Base-by-base conservation (phyloP, 345 rosid species). In the Raphanus sativus region DNA sequence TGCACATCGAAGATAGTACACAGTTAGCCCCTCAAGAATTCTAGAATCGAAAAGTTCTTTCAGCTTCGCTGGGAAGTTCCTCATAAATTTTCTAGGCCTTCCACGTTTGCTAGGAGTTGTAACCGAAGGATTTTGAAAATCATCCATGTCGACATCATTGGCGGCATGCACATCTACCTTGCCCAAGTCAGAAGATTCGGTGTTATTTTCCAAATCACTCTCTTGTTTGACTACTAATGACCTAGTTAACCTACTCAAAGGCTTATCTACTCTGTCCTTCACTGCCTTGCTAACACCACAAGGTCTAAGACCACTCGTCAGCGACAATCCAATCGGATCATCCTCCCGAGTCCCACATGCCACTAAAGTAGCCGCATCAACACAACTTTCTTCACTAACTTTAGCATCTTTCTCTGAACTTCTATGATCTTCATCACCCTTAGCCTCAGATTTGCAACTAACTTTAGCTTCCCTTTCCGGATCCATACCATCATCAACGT, bases 41-140 rank as follows among this genome's bases (percentile, higher is more conserved):
- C 98, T 90, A 1, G 88, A 82, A 74, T 85, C 89, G 4, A 94
- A 83, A 78, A 94, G 81, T 48, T 88, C 95, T 84, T 84, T 88
- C 81, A 94, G 74, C 76, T 85, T 86, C 0, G 85, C 11, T 8
- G 89, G 89, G 68, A 85, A 88, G 74, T 73, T 84, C 83, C 86
- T 89, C 3, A 60, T 40, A 52, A 63, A 71, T 81, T 70, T 87
- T 70, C 65, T 85, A 6, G 89, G 78, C 81, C 78, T 76, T 75
- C 73, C 90, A 21, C 75, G 82, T 73, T 67, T 87, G 64, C 62
- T 28, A 15, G 76, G 77, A 59, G 74, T 67, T 33, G 66, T 56
- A 69, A 40, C 69, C 9, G 65, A 62, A 65, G 78, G 55, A 55
- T 68, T 73, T 67, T 60, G 77, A 56, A 55, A 8, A 55, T 32